Evolutionary conservation across 306 rosid genomes (phyloP).

Genomic region (Quercus cerris): DNA sequence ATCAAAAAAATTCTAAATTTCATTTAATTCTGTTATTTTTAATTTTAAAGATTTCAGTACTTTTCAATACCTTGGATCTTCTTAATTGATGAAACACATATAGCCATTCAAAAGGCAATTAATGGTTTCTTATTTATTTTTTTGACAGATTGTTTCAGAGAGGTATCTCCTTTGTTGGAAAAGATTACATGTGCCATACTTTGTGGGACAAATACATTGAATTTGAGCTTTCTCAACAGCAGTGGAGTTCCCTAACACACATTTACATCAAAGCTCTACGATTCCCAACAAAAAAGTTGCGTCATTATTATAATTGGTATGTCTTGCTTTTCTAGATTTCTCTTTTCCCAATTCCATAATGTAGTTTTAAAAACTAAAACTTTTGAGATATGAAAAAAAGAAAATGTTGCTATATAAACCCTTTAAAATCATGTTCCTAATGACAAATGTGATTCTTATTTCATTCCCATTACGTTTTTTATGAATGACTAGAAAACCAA

Average conservation of each 20-base stretch:
- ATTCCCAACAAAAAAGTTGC: constrained; percentile 82
- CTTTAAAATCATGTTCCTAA: neutral
- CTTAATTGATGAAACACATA: neutral
- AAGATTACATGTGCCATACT: constrained; percentile 69
- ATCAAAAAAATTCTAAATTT: no score
- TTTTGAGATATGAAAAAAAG: neutral
- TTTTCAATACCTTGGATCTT: constrained; percentile 12
- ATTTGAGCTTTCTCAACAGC: constrained; percentile 78
- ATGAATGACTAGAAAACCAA: no score
- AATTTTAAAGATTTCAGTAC: neutral
- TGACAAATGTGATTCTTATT: neutral
- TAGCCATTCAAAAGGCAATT: constrained; percentile 7
- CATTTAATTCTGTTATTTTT: no score
- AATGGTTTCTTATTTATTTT: constrained; percentile 18
- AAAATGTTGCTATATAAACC: neutral
- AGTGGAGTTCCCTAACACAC: constrained; percentile 69
- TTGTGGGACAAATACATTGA: constrained; percentile 89
- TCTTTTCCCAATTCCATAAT: neutral
- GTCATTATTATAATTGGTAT: constrained; percentile 63
- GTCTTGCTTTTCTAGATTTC: constrained; percentile 8
- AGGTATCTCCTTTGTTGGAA: constrained; percentile 80
- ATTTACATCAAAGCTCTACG: constrained; percentile 73
- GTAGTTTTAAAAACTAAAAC: neutral
- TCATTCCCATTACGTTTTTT: no score
- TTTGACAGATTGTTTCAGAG: constrained; percentile 63